phyloP scores from a whole-genome alignment of 2,329 filamentous ascomycete genomes.

The Pseudogymnoascus pannorum region DNA sequence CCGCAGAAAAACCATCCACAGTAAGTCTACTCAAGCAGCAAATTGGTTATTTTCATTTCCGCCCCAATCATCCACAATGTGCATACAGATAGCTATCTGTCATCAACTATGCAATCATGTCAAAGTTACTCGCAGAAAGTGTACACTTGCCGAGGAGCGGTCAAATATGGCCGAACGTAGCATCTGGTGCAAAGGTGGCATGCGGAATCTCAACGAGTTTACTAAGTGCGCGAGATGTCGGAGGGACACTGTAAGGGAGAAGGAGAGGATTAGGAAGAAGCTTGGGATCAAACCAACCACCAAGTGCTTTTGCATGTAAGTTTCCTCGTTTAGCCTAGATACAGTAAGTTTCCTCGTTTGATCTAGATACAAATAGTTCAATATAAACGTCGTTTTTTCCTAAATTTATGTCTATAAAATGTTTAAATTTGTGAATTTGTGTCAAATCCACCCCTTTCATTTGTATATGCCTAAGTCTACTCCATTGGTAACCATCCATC shows the following conservation, averaged over 20 bases:
- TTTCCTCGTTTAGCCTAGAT: background rate
- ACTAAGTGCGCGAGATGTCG: background rate
- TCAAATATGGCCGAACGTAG: background rate
- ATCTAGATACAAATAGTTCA: background rate
- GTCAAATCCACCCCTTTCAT: background rate
- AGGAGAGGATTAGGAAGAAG: background rate
- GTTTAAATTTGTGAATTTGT: background rate
- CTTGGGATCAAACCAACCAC: background rate
- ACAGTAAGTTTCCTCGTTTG: background rate
- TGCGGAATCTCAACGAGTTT: background rate
- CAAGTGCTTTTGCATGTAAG: background rate
- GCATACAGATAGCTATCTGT: background rate
- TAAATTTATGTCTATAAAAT: background rate
- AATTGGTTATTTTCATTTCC: background rate
- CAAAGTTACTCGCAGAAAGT: background rate
- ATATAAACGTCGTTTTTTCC: background rate
- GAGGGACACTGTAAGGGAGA: background rate
- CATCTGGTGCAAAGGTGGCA: background rate
- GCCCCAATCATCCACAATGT: background rate
- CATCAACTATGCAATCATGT: background rate
- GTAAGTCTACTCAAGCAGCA: background rate
- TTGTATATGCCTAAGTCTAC: background rate
- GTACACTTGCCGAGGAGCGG: background rate
- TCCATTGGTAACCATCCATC: background rate
- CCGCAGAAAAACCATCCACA: background rate